Percentiles rank a stretch among this genome's conserved stretches.
Evolutionary conservation across 2,329 filamentous ascomycete species (phyloP).

Genomic region (Pseudogymnoascus sp.): DNA sequence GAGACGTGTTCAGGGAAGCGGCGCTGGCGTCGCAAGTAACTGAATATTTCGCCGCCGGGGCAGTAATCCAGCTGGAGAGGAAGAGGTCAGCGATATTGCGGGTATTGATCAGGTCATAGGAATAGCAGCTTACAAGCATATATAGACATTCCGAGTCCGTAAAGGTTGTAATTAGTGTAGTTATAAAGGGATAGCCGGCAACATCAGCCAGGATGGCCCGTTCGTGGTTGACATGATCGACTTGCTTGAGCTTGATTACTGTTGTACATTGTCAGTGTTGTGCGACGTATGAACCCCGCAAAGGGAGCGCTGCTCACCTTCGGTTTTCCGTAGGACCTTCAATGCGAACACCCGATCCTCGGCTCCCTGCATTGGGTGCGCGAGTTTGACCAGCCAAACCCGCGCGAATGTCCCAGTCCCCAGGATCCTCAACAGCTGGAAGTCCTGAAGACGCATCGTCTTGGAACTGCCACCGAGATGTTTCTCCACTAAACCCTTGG

Average conservation of each 20-base stretch:
- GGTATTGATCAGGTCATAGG: background rate
- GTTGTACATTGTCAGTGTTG: constrained; percentile 15
- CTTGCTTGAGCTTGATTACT: constrained; percentile 76
- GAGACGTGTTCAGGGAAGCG: constrained; percentile 72
- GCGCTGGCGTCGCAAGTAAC: constrained; percentile 66
- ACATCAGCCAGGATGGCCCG: constrained; percentile 69
- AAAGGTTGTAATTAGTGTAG: constrained; percentile 68
- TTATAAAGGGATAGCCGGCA: constrained; percentile 76
- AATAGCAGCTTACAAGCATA: constrained; percentile 49
- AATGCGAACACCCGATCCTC: constrained; percentile 65
- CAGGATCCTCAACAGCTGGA: constrained; percentile 8
- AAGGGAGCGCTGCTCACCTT: constrained; percentile 30
- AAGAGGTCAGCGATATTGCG: constrained; percentile 5
- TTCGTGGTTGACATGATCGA: constrained; percentile 80
- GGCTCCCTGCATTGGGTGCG: constrained; percentile 43
- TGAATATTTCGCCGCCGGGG: constrained; percentile 77
- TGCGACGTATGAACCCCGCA: background rate
- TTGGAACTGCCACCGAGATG: background rate
- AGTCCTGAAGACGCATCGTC: constrained; percentile 3
- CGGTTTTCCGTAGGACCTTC: constrained; percentile 66
- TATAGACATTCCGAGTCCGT: constrained; percentile 71
- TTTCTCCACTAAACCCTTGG: constrained; percentile 4
- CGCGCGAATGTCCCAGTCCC: constrained; percentile 62
- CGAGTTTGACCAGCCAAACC: constrained; percentile 62
- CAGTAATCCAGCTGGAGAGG: constrained; percentile 57